Percentiles rank a stretch among this genome's conserved stretches.
Conservation (phyloP, 148 eudicot species). For the Spergularia marina region DNA sequence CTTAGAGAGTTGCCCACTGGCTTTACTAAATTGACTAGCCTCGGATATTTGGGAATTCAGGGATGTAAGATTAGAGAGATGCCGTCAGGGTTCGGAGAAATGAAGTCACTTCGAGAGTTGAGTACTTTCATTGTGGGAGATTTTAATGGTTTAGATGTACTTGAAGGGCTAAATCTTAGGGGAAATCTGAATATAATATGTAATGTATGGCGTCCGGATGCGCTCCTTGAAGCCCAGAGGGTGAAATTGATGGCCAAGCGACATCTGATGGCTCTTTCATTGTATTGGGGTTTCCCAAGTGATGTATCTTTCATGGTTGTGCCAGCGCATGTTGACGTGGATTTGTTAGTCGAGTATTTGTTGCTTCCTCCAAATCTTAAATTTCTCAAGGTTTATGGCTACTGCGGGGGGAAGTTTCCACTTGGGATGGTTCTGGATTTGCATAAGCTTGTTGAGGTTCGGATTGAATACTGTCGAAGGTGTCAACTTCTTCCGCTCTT, state of each 20-base stretch:
- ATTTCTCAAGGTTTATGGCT: too few relatives aligned
- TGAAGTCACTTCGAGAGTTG: constrained; percentile 6
- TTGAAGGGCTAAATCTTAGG: neutral
- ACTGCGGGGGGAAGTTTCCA: too few relatives aligned
- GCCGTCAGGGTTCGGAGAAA: neutral
- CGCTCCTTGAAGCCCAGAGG: neutral
- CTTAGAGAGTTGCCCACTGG: constrained; percentile 13
- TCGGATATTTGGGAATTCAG: neutral
- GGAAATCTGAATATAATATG: neutral
- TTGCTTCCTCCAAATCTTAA: too few relatives aligned
- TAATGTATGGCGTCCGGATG: neutral
- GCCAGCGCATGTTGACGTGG: too few relatives aligned
- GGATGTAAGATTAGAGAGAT: neutral
- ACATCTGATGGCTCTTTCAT: neutral
- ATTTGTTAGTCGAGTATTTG: too few relatives aligned
- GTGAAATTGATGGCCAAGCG: neutral
- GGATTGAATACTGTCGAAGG: neutral
- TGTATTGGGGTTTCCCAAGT: neutral
- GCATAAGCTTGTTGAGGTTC: neutral
- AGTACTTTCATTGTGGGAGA: neutral
- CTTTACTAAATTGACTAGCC: constrained; percentile 21
- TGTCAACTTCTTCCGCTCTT: neutral
- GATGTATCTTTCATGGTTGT: too few relatives aligned
- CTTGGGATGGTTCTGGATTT: neutral
- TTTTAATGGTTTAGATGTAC: neutral